A percentile compares a stretch with the other conserved stretches of the same genome.
Conservation (phyloP, 2,329 filamentous ascomycete genomes). For the Byssochlamys sp. region DNA sequence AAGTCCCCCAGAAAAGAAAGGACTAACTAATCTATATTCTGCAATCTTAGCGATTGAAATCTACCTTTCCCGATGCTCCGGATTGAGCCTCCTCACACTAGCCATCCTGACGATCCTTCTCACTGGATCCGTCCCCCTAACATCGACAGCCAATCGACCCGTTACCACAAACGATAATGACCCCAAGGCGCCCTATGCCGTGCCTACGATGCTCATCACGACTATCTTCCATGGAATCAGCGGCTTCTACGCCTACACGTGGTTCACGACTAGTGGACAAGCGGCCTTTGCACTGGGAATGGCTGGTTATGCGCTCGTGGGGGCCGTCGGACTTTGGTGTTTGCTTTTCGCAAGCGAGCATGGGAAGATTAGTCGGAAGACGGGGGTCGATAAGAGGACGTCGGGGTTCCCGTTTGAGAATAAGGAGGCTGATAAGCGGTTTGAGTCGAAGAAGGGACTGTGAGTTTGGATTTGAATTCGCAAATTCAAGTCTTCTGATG, state of each 20-base stretch:
- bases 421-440: conserved; percentile 45
- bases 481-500: too few species aligned
- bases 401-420: conserved; percentile 59
- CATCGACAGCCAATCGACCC: conserved; percentile 35
- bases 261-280: conserved; percentile 50
- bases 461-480: neutral
- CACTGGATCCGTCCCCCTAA: conserved; percentile 60
- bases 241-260: conserved; percentile 59
- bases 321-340: conserved; percentile 56
- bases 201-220: conserved; percentile 57
- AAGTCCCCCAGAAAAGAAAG: neutral
- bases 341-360: conserved; percentile 48
- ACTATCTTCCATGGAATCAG: conserved; percentile 54
- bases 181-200: conserved; percentile 52
- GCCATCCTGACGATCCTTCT: conserved; percentile 57
- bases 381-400: conserved; percentile 58
- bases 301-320: conserved; percentile 48
- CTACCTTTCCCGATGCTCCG: conserved; percentile 65
- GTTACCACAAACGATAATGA: conserved; percentile 35
- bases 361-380: conserved; percentile 52
- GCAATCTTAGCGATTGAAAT: conserved; percentile 48
- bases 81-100: conserved; percentile 56
- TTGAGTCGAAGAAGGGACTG: conserved; percentile 23
- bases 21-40: conserved; percentile 5
- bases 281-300: conserved; percentile 53